Evolutionary conservation across 306 rosid species (phyloP).

Genomic region (Castanopsis chinensis): DNA sequence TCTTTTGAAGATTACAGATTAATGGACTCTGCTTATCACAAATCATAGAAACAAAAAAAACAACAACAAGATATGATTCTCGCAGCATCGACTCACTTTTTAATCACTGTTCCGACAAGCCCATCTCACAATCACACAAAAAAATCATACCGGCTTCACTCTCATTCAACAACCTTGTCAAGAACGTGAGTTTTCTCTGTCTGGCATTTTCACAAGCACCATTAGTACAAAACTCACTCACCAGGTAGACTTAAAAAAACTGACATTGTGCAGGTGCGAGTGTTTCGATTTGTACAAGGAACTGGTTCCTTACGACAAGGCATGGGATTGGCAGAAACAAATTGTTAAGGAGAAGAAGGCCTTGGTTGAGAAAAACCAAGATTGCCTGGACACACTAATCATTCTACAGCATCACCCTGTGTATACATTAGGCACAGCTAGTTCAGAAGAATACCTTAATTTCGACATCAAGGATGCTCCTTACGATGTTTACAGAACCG

Average conservation of each 20-base stretch:
- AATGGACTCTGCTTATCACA: background rate
- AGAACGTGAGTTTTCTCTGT: conserved; percentile 36
- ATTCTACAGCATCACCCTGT: conserved; percentile 50
- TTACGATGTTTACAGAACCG: conserved; percentile 38
- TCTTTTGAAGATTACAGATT: background rate
- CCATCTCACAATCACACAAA: conserved; percentile 1
- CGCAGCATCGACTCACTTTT: background rate
- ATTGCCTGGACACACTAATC: conserved; percentile 34
- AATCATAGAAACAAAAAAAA: background rate
- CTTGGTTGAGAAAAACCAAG: conserved; percentile 24
- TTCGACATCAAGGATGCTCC: conserved; percentile 40
- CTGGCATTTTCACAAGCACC: conserved; percentile 13
- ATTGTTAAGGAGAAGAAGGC: conserved; percentile 36
- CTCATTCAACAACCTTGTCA: background rate
- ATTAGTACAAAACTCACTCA: background rate
- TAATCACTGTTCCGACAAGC: conserved; percentile 18
- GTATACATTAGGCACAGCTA: conserved; percentile 43
- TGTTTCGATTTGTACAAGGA: conserved; percentile 58
- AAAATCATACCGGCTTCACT: background rate
- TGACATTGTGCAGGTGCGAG: conserved; percentile 56
- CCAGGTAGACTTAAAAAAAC: background rate
- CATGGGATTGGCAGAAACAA: conserved; percentile 51
- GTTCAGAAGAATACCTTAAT: conserved; percentile 41
- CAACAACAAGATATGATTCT: conserved; percentile 25
- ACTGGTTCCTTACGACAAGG: conserved; percentile 56